Conservation (phyloP, 1,139 yeast genomes). For the Taphrina confusa region DNA sequence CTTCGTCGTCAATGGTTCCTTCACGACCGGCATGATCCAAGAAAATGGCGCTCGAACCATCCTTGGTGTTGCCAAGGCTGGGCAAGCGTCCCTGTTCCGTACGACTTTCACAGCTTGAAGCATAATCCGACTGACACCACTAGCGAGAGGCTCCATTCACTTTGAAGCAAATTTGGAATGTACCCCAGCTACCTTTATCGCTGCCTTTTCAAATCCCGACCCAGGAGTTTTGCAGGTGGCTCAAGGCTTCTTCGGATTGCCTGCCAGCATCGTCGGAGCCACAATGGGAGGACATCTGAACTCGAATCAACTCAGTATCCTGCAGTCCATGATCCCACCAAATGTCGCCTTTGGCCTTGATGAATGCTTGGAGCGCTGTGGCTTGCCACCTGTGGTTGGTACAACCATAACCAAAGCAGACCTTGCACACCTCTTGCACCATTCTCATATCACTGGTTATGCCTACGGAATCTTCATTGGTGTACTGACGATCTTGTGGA, state of each 20-base stretch:
- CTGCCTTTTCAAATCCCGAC: conserved; percentile 1
- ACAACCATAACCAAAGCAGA: background rate
- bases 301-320: background rate
- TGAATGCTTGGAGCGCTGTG: background rate
- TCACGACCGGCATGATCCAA: conserved; percentile 4
- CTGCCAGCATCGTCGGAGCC: background rate
- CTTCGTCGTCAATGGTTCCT: conserved; percentile 2
- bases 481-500: background rate
- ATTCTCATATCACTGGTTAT: conserved; percentile 1
- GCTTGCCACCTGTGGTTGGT: background rate
- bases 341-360: conserved; percentile 4
- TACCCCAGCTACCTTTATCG: background rate
- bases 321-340: background rate
- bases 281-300: conserved; percentile 2
- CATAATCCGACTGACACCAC: background rate
- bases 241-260: background rate
- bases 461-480: conserved; percentile 1
- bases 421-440: background rate
- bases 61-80: background rate
- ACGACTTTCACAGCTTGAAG: background rate
- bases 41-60: conserved; percentile 3
- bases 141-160: conserved; percentile 5
- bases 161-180: conserved; percentile 6
- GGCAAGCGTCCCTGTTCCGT: conserved; percentile 4
- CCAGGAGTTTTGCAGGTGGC: conserved; percentile 13